These are phyloP conservation scores for Fusarium incarnatum DNA, from an alignment of 2,329 filamentous ascomycete genomes.

Conservation along the genomic window DNA sequence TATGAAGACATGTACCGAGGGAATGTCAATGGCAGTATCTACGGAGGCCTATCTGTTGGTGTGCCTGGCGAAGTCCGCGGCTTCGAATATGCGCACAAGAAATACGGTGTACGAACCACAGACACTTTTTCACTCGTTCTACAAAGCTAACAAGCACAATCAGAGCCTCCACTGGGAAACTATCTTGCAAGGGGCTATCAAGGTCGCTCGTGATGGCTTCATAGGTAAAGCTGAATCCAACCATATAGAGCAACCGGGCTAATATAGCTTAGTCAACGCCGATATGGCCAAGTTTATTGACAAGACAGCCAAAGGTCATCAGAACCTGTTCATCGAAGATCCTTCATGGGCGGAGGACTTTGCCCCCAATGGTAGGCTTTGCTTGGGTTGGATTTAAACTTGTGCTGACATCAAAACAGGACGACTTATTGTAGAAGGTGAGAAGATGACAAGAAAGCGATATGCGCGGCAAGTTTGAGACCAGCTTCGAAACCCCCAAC, in stretches of 20 bases:
- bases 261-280: slow-evolving; percentile 65
- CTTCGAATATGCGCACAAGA: slow-evolving; percentile 79
- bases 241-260: not conserved
- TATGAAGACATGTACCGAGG: slow-evolving; percentile 86
- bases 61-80: slow-evolving; percentile 83
- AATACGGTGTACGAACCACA: slow-evolving; percentile 68
- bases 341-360: slow-evolving; percentile 89
- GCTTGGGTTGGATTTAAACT: not conserved
- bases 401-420: slow-evolving; percentile 53
- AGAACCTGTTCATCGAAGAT: slow-evolving; percentile 78
- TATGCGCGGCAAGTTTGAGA: slow-evolving; percentile 68
- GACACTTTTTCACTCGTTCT: not conserved
- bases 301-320: slow-evolving; percentile 52
- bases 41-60: slow-evolving; percentile 77
- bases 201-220: slow-evolving; percentile 80
- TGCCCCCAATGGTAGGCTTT: slow-evolving; percentile 74
- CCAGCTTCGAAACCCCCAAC: fast-evolving
- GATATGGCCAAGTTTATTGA: slow-evolving; percentile 83
- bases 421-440: slow-evolving; percentile 75
- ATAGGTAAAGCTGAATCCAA: slow-evolving; percentile 48
- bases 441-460: slow-evolving; percentile 82
- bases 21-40: slow-evolving; percentile 73
- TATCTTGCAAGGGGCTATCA: slow-evolving; percentile 79
- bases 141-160: not conserved
- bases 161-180: slow-evolving; percentile 73